Percentiles rank a stretch among this genome's conserved stretches.
phyloP scores from a whole-genome alignment of 1,284 basidiomycete genomes.

The Athelia psychrophila region DNA sequence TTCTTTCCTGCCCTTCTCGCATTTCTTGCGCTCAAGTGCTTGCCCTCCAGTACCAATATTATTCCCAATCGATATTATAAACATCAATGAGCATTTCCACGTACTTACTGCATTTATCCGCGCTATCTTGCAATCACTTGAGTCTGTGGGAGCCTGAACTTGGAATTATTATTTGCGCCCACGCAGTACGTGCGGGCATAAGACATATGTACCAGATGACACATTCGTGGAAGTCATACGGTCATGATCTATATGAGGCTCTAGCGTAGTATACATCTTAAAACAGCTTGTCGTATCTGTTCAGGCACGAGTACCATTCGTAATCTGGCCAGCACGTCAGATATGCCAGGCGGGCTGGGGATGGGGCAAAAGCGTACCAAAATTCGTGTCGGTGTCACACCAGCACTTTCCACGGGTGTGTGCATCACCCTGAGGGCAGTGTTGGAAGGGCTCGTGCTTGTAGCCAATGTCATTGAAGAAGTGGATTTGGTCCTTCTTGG shows the following conservation, averaged over 20 bases:
- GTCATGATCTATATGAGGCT: neutral
- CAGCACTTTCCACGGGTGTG: constrained; percentile 66
- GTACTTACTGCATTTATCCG: too few relatives aligned
- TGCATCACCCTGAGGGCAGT: constrained; percentile 63
- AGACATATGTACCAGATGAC: too few relatives aligned
- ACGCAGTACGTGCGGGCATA: too few relatives aligned
- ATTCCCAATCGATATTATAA: constrained; percentile 79
- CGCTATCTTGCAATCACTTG: too few relatives aligned
- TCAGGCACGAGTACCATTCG: constrained; percentile 79
- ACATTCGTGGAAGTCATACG: too few relatives aligned
- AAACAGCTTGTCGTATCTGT: constrained; percentile 67
- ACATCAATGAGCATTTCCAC: neutral
- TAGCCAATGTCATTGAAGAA: constrained; percentile 59
- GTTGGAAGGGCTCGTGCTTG: constrained; percentile 78
- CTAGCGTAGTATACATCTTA: neutral
- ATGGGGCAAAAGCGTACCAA: constrained; percentile 55
- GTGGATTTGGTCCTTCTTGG: constrained; percentile 74
- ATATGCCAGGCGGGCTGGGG: neutral
- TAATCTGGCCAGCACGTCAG: constrained; percentile 57
- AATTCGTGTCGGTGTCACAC: constrained; percentile 62
- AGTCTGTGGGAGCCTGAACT: too few relatives aligned
- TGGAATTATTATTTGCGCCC: too few relatives aligned
- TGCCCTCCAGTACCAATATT: constrained; percentile 67
- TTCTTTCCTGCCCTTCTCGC: constrained; percentile 6
- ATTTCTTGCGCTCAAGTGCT: constrained; percentile 3